Percentiles rank a stretch among this genome's conserved stretches.
Conservation (phyloP, 768 basidiomycete species). For the Gyrodon lividus region DNA sequence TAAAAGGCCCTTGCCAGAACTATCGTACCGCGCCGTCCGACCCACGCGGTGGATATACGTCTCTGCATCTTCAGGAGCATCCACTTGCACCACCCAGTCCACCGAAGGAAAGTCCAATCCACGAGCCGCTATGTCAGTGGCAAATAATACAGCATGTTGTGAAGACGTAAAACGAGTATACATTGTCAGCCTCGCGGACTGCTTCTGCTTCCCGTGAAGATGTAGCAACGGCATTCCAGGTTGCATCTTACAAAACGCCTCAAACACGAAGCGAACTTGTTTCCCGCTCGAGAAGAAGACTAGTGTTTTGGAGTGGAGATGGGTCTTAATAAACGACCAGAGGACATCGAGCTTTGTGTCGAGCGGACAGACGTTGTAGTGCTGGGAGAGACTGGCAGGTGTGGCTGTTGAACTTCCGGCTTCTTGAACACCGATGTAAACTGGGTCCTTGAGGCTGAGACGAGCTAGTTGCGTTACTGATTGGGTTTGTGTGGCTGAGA, state of each 20-base stretch:
- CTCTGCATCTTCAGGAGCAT: slow-evolving; percentile 95
- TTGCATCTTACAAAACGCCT: slow-evolving; percentile 94
- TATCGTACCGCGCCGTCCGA: slow-evolving; percentile 90
- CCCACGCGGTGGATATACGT: slow-evolving; percentile 98
- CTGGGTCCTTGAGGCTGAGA: slow-evolving; percentile 81
- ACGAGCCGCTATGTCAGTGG: slow-evolving; percentile 94
- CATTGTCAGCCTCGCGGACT: slow-evolving; percentile 79
- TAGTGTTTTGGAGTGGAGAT: slow-evolving; percentile 86
- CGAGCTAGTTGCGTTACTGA: slow-evolving; percentile 87
- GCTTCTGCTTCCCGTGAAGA: slow-evolving; percentile 96
- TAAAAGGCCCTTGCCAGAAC: slow-evolving; percentile 81
- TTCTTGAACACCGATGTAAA: slow-evolving; percentile 63
- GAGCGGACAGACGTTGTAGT: slow-evolving; percentile 80
- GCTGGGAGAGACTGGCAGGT: slow-evolving; percentile 81
- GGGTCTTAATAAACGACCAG: slow-evolving; percentile 94
- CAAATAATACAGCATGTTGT: slow-evolving; percentile 84
- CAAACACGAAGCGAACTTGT: slow-evolving; percentile 95
- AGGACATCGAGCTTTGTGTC: slow-evolving; percentile 89
- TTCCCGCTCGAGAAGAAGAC: slow-evolving; percentile 96
- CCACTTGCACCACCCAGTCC: slow-evolving; percentile 95
- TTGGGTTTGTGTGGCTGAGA: slow-evolving; percentile 95
- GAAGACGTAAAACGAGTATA: slow-evolving; percentile 82
- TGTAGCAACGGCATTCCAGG: slow-evolving; percentile 92
- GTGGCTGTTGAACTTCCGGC: slow-evolving; percentile 48
- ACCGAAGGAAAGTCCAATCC: slow-evolving; percentile 96